Percentiles rank a stretch among this genome's conserved stretches.
These are phyloP conservation scores for Houttuynia cordata DNA, from an alignment of 164 flowering plant genomes.

Conservation along the genomic window DNA sequence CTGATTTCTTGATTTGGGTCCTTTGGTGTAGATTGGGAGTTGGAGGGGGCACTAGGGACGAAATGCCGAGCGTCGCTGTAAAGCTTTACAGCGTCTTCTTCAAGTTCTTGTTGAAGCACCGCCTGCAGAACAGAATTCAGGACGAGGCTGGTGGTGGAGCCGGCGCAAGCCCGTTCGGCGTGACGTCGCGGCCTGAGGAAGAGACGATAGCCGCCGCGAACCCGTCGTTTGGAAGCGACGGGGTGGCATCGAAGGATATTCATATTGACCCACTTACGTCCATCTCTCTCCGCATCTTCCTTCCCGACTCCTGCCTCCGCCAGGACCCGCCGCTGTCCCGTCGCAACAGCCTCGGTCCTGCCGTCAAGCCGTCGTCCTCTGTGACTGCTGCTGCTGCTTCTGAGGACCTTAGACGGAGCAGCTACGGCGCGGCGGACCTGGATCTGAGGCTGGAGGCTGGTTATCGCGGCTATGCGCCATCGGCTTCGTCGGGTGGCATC, in stretches of 20 bases:
- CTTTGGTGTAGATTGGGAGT: no score
- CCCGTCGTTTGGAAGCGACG: conserved; percentile 64
- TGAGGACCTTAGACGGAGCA: conserved; percentile 11
- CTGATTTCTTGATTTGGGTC: no score
- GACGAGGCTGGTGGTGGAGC: conserved; percentile 21
- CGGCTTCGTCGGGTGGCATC: not conserved
- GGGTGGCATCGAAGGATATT: conserved; percentile 92
- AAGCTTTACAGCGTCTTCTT: no score
- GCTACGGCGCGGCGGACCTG: conserved; percentile 11
- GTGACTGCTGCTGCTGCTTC: not conserved
- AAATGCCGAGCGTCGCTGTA: no score
- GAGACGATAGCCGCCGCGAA: conserved; percentile 61
- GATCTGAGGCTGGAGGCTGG: conserved; percentile 4
- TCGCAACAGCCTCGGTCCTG: not conserved
- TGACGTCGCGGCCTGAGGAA: conserved; percentile 63
- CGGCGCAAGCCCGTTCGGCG: conserved; percentile 45
- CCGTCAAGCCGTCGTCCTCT: not conserved
- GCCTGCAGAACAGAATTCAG: conserved; percentile 64
- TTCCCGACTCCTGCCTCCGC: conserved; percentile 40
- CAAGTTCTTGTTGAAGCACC: no score
- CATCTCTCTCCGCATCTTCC: conserved; percentile 48
- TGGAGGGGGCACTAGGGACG: no score
- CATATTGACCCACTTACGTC: conserved; percentile 68
- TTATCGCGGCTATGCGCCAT: conserved; percentile 1
- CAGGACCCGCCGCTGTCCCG: conserved; percentile 13